Evolutionary conservation across 495 filamentous ascomycete species (phyloP).

Genomic region (Penicillium desertorum): DNA sequence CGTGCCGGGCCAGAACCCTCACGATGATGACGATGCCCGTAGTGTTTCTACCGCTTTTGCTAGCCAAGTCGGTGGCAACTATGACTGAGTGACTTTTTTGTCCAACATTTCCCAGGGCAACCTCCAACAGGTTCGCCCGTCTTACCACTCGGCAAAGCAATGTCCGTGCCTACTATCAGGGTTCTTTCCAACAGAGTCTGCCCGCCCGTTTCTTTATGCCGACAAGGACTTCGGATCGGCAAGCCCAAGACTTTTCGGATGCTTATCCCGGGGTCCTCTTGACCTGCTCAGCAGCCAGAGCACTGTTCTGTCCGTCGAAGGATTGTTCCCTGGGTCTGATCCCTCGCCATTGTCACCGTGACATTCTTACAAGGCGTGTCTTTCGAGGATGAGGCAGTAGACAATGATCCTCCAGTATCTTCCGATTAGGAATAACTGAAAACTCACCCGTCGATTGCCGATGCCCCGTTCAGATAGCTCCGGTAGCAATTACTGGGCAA

Average conservation of each 20-base stretch:
- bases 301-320: constrained; percentile 7
- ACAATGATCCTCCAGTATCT: constrained; percentile 9
- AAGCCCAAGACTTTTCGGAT: constrained; percentile 14
- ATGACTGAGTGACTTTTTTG: constrained; percentile 67
- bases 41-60: constrained; percentile 95
- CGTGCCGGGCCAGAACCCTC: constrained; percentile 43
- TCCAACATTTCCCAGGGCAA: constrained; percentile 16
- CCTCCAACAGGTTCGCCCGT: constrained; percentile 23
- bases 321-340: constrained; percentile 12
- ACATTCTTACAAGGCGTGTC: constrained; percentile 8
- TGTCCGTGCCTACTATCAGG: constrained; percentile 24
- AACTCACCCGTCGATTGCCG: constrained; percentile 13
- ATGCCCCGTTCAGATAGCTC: constrained; percentile 13
- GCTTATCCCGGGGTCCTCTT: constrained; percentile 11
- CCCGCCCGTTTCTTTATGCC: constrained; percentile 25
- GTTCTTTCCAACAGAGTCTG: constrained; percentile 28
- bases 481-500: constrained; percentile 20
- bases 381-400: constrained; percentile 12
- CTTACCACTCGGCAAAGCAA: constrained; percentile 20
- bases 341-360: constrained; percentile 17
- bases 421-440: constrained; percentile 11
- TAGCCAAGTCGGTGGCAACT: constrained; percentile 86
- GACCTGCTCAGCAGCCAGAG: constrained; percentile 15
- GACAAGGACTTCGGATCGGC: constrained; percentile 22
- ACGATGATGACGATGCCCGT: constrained; percentile 85